Evolutionary conservation across 257 asterid genomes (phyloP).

Genomic region (Cruciata laevipes): DNA sequence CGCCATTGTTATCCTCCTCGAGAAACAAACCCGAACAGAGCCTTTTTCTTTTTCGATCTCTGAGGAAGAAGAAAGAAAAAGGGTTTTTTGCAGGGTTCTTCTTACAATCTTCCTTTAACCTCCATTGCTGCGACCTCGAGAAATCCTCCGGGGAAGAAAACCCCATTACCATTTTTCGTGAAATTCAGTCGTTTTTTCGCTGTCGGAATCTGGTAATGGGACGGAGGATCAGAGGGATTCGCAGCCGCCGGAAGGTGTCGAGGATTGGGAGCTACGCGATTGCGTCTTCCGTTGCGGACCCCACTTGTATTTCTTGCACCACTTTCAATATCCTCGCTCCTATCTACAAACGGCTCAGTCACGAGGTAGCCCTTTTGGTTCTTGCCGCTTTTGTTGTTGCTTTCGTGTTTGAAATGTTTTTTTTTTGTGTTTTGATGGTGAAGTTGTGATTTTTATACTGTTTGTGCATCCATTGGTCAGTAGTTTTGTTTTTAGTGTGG

Average conservation of each 20-base stretch:
- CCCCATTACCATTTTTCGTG: background rate
- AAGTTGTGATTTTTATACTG: background rate
- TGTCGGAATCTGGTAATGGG: conserved; percentile 10
- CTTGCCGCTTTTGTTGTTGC: background rate
- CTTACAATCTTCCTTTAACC: background rate
- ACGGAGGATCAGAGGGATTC: conserved; percentile 11
- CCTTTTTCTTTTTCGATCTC: background rate
- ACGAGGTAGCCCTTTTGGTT: conserved; percentile 33
- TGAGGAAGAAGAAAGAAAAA: background rate
- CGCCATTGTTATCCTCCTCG: background rate
- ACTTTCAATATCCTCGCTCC: conserved; percentile 98
- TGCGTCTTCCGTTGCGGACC: conserved; percentile 74
- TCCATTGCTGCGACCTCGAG: background rate
- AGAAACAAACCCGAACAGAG: background rate
- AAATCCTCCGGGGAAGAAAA: too few relatives aligned
- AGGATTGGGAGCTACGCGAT: conserved; percentile 79
- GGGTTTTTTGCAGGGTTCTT: background rate
- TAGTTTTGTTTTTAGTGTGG: background rate
- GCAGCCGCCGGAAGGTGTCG: conserved; percentile 42
- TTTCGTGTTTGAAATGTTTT: background rate
- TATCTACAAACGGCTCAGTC: conserved; percentile 79
- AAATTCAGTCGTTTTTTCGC: background rate
- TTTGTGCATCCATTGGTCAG: background rate
- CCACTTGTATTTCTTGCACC: conserved; percentile 81
- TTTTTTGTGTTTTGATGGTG: too few relatives aligned